phyloP scores from a whole-genome alignment of 2,329 filamentous ascomycete species.

The Epicoccum sorghinum region DNA sequence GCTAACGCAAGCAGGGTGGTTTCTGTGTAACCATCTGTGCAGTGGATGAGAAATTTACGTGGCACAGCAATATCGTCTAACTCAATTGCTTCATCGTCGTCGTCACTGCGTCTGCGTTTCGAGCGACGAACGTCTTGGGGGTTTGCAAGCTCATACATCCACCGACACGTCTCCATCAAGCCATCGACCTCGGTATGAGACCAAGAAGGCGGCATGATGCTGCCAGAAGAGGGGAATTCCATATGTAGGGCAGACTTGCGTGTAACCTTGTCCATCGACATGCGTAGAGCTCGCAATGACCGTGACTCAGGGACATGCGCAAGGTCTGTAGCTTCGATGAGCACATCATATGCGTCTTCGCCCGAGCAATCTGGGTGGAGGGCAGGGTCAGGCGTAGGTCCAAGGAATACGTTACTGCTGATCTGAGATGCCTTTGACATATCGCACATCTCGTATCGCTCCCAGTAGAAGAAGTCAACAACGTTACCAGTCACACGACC shows the following conservation, averaged over 20 bases:
- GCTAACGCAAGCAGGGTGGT: constrained; percentile 86
- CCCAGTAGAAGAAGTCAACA: constrained; percentile 87
- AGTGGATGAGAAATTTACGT: constrained; percentile 85
- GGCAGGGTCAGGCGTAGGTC: constrained; percentile 77
- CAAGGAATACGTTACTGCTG: constrained; percentile 86
- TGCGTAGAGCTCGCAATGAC: constrained; percentile 69
- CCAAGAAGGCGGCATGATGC: constrained; percentile 83
- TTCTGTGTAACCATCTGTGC: constrained; percentile 95
- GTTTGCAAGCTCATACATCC: constrained; percentile 85
- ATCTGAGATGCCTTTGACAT: constrained; percentile 94
- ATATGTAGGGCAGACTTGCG: constrained; percentile 60
- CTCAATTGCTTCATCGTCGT: constrained; percentile 60
- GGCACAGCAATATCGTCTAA: constrained; percentile 54
- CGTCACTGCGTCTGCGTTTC: constrained; percentile 53
- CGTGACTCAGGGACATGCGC: constrained; percentile 75
- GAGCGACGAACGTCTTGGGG: constrained; percentile 53
- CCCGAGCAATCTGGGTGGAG: constrained; percentile 49
- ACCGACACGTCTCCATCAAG: constrained; percentile 84
- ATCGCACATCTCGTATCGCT: constrained; percentile 87
- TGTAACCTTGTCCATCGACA: constrained; percentile 54
- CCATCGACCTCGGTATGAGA: constrained; percentile 82
- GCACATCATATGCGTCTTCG: constrained; percentile 73
- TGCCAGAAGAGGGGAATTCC: constrained; percentile 94
- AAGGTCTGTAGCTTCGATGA: constrained; percentile 88
- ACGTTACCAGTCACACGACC: constrained; percentile 77